Evolutionary conservation across 140 eudicot species (phyloP).

Genomic region (Bidens hawaiensis): DNA sequence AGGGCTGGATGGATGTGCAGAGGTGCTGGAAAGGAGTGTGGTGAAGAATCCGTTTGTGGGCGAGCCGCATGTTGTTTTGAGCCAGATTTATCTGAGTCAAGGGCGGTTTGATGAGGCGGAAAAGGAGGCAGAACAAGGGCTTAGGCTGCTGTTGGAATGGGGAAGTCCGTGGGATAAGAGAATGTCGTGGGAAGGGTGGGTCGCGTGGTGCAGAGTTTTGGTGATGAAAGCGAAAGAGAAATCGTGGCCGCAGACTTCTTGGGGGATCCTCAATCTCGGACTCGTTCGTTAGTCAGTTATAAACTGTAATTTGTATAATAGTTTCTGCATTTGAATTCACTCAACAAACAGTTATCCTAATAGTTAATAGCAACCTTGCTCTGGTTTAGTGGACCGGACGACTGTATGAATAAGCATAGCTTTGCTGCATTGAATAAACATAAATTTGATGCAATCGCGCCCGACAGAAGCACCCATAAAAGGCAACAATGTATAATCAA

Average conservation of each 20-base stretch:
- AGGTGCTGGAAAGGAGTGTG: conserved; percentile 31
- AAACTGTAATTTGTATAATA: background rate
- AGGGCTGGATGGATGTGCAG: conserved; percentile 32
- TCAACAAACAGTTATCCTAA: background rate
- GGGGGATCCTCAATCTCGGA: conserved; percentile 74
- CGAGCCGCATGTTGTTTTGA: conserved; percentile 62
- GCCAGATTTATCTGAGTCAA: conserved; percentile 49
- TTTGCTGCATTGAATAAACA: background rate
- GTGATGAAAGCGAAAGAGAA: conserved; percentile 68
- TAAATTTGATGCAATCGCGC: too few species aligned
- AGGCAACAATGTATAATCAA: background rate
- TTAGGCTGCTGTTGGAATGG: conserved; percentile 65
- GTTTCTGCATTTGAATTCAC: background rate
- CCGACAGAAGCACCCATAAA: too few species aligned
- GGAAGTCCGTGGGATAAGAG: conserved; percentile 94
- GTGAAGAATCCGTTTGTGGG: conserved; percentile 72
- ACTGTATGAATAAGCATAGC: background rate
- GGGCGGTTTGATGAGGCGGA: conserved; percentile 70
- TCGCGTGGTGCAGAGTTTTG: conserved; percentile 73
- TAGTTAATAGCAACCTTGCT: background rate
- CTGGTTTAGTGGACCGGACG: background rate
- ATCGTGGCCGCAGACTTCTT: conserved; percentile 60
- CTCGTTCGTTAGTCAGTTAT: conserved; percentile 34
- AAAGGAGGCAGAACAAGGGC: conserved; percentile 47
- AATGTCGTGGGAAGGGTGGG: conserved; percentile 84